phyloP scores from a whole-genome alignment of 2,329 filamentous ascomycete species.

The Sarocladium kiliense region DNA sequence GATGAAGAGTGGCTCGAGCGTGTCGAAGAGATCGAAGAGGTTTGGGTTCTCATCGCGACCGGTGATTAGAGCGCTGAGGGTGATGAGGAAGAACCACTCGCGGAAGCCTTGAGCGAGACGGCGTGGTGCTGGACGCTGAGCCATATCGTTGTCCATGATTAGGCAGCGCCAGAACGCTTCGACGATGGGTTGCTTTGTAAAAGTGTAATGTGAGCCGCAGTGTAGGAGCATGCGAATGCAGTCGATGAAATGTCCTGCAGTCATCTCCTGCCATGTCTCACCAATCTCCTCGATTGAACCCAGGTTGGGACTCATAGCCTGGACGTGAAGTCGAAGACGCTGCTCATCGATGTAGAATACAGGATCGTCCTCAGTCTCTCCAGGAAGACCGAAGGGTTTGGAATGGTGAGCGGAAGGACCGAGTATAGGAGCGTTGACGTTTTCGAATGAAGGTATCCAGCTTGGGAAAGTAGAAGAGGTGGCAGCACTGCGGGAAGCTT shows the following conservation, averaged over 20 bases:
- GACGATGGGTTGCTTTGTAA: slow-evolving; percentile 18
- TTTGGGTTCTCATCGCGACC: slow-evolving; percentile 10
- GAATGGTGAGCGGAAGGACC: not conserved
- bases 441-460: slow-evolving; percentile 19
- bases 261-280: slow-evolving; percentile 8
- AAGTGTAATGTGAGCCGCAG: slow-evolving; percentile 14
- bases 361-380: not conserved
- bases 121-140: slow-evolving; percentile 14
- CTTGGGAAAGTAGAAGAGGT: slow-evolving; percentile 13
- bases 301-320: slow-evolving; percentile 14
- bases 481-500: slow-evolving; percentile 12
- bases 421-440: slow-evolving; percentile 14
- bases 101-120: slow-evolving; percentile 13
- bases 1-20: slow-evolving; percentile 16
- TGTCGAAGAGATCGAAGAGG: slow-evolving; percentile 15
- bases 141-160: slow-evolving; percentile 18
- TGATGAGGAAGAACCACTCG: slow-evolving; percentile 15
- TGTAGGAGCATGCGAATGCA: slow-evolving; percentile 17
- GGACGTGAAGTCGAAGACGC: slow-evolving; percentile 11
- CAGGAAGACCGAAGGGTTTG: not conserved
- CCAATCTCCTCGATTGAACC: slow-evolving; percentile 14
- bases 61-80: slow-evolving; percentile 11
- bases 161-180: slow-evolving; percentile 22
- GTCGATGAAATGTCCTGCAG: slow-evolving; percentile 9
- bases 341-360: slow-evolving; percentile 13